Evolutionary conservation across 169 alveolate species (phyloP), one percentile per base, ranked within the genome.

Genomic region (Ichthyophthirius multifiliis): DNA sequence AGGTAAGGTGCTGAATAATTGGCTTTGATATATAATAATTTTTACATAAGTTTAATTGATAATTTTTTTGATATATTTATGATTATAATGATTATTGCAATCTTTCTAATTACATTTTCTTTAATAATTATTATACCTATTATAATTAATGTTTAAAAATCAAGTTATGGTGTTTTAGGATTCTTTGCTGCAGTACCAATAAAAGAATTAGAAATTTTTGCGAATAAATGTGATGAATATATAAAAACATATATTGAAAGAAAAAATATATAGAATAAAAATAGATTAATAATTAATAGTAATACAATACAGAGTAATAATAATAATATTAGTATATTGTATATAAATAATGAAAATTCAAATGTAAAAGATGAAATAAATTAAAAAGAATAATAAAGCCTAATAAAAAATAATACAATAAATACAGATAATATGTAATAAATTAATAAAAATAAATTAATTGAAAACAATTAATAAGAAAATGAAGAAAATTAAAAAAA

Each of bases 131-230:
- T 81, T 15, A 48, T 81, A 5, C 82, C 82, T 1, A 81, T 81
- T 20, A 76, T 81, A n/a, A 71, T 81, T 73, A 47, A 74, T 23
- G 82, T 81, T 13, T 67, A 81, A 30, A 67, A 81, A 55, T 71
- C 86, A 23, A 81, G 55, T 71, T 63, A 47, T 20, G 37, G 27
- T 31, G 86, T 81, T 10, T 30, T 81, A 31, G 46, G 80, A 30
- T 23, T 81, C 10, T 81, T 81, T 71, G 86, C 80, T 13, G 73
- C 48, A 4, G 73, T 81, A 15, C 86, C 86, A 2, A 71, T 71
- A 9, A 43, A 67, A 27, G 86, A 81, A 13, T 71, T 81, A 9
- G 39, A 81, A 7, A 47, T 47, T 2, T 81, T 81, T 32, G 74
- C 80, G 10, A 41, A 39, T 5, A 74, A 74, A 71, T 81, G 86